Percentiles rank a stretch among this genome's conserved stretches.
These are phyloP conservation scores for Neofusicoccum sp. DNA, from an alignment of 2,329 filamentous ascomycete species.

Conservation along the genomic window DNA sequence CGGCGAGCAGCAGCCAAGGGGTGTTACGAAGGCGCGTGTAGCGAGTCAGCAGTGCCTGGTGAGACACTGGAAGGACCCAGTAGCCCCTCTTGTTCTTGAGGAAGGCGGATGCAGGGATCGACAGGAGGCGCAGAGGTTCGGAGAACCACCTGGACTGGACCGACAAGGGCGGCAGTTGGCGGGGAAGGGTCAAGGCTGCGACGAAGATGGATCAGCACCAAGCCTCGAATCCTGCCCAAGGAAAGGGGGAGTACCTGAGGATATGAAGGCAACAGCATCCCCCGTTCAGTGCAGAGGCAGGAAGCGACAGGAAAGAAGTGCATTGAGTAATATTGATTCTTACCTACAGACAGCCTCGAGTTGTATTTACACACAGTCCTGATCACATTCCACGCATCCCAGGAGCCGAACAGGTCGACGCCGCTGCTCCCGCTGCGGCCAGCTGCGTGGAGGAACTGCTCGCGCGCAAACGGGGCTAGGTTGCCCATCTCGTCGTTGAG, in stretches of 20 bases:
- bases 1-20: conserved; percentile 61
- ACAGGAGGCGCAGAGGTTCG: conserved; percentile 59
- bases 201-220: conserved; percentile 8
- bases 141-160: conserved; percentile 63
- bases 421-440: conserved; percentile 1
- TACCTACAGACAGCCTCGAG: conserved; percentile 78
- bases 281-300: background rate
- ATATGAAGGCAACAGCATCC: background rate
- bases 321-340: conserved; percentile 37
- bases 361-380: conserved; percentile 84
- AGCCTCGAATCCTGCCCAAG: background rate
- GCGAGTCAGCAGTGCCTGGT: conserved; percentile 57
- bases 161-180: conserved; percentile 54
- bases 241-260: background rate
- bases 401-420: conserved; percentile 69
- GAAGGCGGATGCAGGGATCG: conserved; percentile 54
- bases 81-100: conserved; percentile 58
- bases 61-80: conserved; percentile 57
- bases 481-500: conserved; percentile 52
- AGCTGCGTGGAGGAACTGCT: conserved; percentile 30
- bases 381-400: conserved; percentile 93
- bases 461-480: conserved; percentile 49
- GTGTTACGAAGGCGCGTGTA: conserved; percentile 57
- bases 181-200: conserved; percentile 58
- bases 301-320: conserved; percentile 1